A percentile compares a stretch with the other conserved stretches of the same genome.
phyloP scores from a whole-genome alignment of 129 eudicot species.

The Artemisia annua region DNA sequence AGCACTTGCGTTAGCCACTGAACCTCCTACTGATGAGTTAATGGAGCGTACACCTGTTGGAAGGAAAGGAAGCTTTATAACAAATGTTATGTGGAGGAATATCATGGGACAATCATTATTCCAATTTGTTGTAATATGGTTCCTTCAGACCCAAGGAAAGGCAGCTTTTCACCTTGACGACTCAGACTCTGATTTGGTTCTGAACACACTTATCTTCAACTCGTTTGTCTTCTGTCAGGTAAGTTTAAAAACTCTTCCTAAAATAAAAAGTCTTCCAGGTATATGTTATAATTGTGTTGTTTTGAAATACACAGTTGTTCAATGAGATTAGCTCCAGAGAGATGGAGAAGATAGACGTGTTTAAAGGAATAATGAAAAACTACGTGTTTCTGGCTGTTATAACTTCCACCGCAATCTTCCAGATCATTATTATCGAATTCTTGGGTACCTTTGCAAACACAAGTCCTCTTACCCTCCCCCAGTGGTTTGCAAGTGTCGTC shows the following conservation, averaged over 20 bases:
- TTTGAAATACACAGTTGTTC: conserved; percentile 57
- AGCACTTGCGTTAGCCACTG: conserved; percentile 96
- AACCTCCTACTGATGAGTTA: conserved; percentile 88
- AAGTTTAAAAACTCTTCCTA: background rate
- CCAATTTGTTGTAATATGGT: conserved; percentile 84
- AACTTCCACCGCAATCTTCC: conserved; percentile 65
- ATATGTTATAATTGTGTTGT: background rate
- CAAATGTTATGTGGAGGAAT: conserved; percentile 97
- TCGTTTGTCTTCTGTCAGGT: conserved; percentile 96
- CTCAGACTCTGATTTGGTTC: conserved; percentile 60
- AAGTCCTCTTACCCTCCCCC: conserved; percentile 59
- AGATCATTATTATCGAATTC: conserved; percentile 64
- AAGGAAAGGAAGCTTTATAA: conserved; percentile 86
- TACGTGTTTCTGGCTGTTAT: conserved; percentile 77
- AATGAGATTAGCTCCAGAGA: conserved; percentile 89
- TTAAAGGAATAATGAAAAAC: conserved; percentile 74
- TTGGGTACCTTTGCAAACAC: conserved; percentile 92
- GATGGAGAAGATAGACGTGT: conserved; percentile 89
- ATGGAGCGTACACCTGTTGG: conserved; percentile 90
- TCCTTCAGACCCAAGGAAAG: conserved; percentile 73
- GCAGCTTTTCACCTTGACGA: conserved; percentile 53
- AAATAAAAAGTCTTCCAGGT: too few relatives aligned
- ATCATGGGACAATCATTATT: conserved; percentile 80
- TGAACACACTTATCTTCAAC: conserved; percentile 88
- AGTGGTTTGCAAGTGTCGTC: conserved; percentile 68